A percentile compares a stretch with the other conserved stretches of the same genome.
Evolutionary conservation across 169 alveolate species (phyloP).

Genomic region (Amoebophrya sp.): DNA sequence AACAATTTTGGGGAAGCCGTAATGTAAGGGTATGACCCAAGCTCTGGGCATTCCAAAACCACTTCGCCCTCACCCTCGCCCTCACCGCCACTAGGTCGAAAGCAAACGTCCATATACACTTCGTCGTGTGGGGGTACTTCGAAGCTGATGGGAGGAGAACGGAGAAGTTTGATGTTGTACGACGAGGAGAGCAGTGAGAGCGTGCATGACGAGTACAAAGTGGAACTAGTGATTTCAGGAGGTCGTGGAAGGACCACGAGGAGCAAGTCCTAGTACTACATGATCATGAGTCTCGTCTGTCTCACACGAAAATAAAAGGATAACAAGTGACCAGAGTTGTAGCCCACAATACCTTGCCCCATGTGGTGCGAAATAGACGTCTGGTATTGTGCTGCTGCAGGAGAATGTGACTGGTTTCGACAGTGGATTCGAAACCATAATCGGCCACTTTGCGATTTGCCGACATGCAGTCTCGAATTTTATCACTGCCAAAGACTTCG

Average conservation of each 20-base stretch:
- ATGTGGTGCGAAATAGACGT: slow-evolving; percentile 1
- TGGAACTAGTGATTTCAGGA: too few species aligned
- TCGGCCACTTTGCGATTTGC: slow-evolving; percentile 27
- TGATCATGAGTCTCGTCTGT: too few species aligned
- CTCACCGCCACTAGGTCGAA: not conserved
- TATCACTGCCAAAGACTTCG: slow-evolving; percentile 22
- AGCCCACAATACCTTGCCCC: not conserved
- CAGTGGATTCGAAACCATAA: slow-evolving; percentile 32
- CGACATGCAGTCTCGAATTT: slow-evolving; percentile 28
- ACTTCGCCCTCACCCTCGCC: not conserved
- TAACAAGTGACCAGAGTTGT: too few species aligned
- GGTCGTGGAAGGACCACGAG: too few species aligned
- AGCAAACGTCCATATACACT: not conserved
- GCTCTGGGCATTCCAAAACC: not conserved
- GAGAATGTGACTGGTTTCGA: slow-evolving; percentile 21
- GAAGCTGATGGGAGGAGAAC: too few species aligned
- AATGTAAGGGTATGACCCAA: not conserved
- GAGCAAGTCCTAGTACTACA: too few species aligned
- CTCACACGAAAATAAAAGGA: too few species aligned
- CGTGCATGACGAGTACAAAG: too few species aligned
- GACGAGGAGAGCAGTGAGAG: too few species aligned
- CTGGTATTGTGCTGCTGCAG: slow-evolving; percentile 29
- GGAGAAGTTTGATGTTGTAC: too few species aligned
- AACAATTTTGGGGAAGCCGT: too few species aligned
- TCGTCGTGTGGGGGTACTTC: not conserved